Evolutionary conservation across 1,284 basidiomycete species (phyloP), one percentile per base, ranked within the genome.

Genomic region (Boletellus dicymbophilus): DNA sequence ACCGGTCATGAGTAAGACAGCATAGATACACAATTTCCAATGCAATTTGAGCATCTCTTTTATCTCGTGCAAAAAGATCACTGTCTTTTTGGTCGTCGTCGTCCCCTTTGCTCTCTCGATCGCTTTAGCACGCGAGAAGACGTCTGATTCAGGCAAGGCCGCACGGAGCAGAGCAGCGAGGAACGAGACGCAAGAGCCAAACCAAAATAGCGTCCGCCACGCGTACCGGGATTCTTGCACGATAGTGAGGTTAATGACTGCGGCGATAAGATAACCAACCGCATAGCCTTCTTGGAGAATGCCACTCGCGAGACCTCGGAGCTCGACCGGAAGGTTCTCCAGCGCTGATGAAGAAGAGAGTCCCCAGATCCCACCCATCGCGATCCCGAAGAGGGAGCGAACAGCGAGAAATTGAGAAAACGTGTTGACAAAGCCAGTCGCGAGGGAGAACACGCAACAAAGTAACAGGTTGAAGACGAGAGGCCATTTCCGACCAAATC

Each of bases 401-500:
- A 90, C 70, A 18, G 76, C 88, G 37, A 91, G 80, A 74, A 91
- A 91, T 56, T 85, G 76, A 0, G 52, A 21, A 69, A 78, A 91
- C 1, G 81, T 88, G 15, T 82, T 72, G n/a, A 84, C 82, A 64
- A 90, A 91, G 37, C 86, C 82, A 7, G 80, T 84, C 0, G 85
- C 90, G 16, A 98, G 82, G 58, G 94, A 87, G 51, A 97, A 82
- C 11, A 81, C 69, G n/a, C 79, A 75, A 55, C 92, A 81, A 40
- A 94, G 61, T 16, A 90, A 44, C 43, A 93, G 72, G 67, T 97
- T 97, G 61, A 66, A 59, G 36, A 94, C 84, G 4, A 98, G 75
- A 1, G 95, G 93, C 91, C 93, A 98, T 74, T 95, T 95, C 38
- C 95, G 82, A 3, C 95, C 95, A 66, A 81, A 96, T 10, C 95